These are phyloP conservation scores for Phialophora verrucosa DNA, from an alignment of 2,329 filamentous ascomycete species.

Conservation along the genomic window DNA sequence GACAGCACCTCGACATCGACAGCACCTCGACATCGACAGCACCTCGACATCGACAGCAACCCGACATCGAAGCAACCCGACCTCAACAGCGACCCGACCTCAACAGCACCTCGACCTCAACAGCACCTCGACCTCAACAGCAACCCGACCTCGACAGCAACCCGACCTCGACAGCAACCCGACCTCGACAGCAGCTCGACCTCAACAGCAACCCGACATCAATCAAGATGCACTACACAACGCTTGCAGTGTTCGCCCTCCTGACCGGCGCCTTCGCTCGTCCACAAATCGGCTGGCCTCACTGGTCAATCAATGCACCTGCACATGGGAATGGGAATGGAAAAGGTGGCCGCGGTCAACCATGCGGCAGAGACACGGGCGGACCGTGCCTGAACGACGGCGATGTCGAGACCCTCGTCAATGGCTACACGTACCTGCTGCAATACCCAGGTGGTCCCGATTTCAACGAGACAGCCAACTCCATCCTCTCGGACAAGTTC, in stretches of 20 bases:
- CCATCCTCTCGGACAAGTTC: conserved; percentile 32
- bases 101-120: too few species aligned
- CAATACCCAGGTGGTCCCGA: conserved; percentile 27
- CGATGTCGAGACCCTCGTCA: conserved; percentile 22
- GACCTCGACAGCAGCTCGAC: too few species aligned
- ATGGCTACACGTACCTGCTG: conserved; percentile 35
- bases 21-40: too few species aligned
- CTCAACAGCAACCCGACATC: neutral
- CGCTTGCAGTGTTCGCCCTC: conserved; percentile 15
- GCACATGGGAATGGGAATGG: neutral
- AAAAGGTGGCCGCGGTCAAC: neutral
- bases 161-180: too few species aligned
- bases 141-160: neutral
- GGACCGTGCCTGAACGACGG: conserved; percentile 21
- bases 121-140: neutral
- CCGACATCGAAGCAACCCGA: neutral
- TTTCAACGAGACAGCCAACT: conserved; percentile 33
- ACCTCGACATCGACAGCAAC: too few species aligned
- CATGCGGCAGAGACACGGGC: neutral
- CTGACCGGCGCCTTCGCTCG: conserved; percentile 9
- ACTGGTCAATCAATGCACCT: neutral
- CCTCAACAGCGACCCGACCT: neutral
- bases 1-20: neutral
- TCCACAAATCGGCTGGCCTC: conserved; percentile 9
- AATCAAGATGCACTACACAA: conserved; percentile 17